A percentile compares a stretch with the other conserved stretches of the same genome.
phyloP scores from a whole-genome alignment of 306 rosid species.

The Pyrus communis region DNA sequence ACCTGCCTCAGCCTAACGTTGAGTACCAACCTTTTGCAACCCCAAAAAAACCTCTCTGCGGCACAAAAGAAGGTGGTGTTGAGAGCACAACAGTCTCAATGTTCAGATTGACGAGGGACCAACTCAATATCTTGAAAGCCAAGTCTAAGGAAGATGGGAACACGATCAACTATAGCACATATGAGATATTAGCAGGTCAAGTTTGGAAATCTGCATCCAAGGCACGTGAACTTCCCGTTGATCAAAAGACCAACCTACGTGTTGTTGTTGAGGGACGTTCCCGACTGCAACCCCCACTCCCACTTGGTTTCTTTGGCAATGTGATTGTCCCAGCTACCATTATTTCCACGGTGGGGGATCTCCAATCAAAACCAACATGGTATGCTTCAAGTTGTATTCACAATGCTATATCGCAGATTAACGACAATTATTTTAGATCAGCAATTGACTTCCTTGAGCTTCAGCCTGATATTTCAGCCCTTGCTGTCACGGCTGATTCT shows the following conservation, averaged over 20 bases:
- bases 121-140: constrained; percentile 46
- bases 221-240: no score
- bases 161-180: no score
- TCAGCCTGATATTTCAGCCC: constrained; percentile 47
- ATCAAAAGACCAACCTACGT: no score
- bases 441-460: constrained; percentile 64
- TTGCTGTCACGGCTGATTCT: constrained; percentile 35
- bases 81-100: constrained; percentile 41
- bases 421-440: constrained; percentile 52
- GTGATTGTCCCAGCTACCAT: no score
- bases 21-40: constrained; percentile 58
- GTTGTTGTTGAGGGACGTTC: no score
- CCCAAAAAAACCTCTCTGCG: constrained; percentile 17
- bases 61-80: constrained; percentile 14
- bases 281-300: no score
- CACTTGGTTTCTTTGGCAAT: no score
- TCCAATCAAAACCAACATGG: constrained; percentile 59
- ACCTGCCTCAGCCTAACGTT: constrained; percentile 54
- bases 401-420: constrained; percentile 44
- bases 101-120: constrained; percentile 48
- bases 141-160: constrained; percentile 44
- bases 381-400: constrained; percentile 62
- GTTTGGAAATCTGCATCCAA: constrained; percentile 19
- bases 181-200: no score
- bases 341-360: constrained; percentile 3